Evolutionary conservation across 2,329 filamentous ascomycete genomes (phyloP), one percentile per base, ranked within the genome.

Genomic region (Ceratocystis huliohia): DNA sequence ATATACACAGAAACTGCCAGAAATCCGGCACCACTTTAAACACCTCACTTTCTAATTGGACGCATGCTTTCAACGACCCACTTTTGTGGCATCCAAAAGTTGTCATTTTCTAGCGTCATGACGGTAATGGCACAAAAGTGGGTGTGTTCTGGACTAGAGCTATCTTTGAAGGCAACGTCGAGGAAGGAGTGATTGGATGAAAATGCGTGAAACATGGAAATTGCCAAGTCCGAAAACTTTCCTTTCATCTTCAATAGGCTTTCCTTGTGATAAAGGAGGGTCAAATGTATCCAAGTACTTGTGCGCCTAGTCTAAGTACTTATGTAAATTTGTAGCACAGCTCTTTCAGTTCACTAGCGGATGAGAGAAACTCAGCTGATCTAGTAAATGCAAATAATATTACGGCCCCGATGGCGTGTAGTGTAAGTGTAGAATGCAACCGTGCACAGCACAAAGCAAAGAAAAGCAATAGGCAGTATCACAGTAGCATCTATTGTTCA

Each of bases 81-180:
- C 56, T 33, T 37, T 59, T 33, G 28, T 37, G 15, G 33, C 25
- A 37, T 37, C 10, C 25, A 37, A 30, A 59, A 28, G 30, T 33
- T 59, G 56, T 17, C 56, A 37, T 59, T 8, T 10, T 30, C 30
- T 30, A 30, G 56, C 56, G 30, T n/a, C 20, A 59, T 59, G 56
- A 33, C 56, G 56, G 56, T 53, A 13, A 53, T 53, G 22, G 48
- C 48, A 53, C 48, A 59, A 59, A 59, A 37, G 30, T 59, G 56
- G 56, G 13, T 59, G 48, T 17, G 17, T 15, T 8, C 7, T 30
- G 7, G 56, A 59, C 56, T 30, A 37, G 56, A 30, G 56, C 33
- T 37, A 37, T 37, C 13, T 28, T 30, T 59, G 56, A 33, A 33
- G 56, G 56, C 56, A 59, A 59, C 5, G 56, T 30, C 25, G 8